These are phyloP conservation scores for Neurospora terricola DNA, from an alignment of 495 filamentous ascomycete genomes.

Conservation along the genomic window DNA sequence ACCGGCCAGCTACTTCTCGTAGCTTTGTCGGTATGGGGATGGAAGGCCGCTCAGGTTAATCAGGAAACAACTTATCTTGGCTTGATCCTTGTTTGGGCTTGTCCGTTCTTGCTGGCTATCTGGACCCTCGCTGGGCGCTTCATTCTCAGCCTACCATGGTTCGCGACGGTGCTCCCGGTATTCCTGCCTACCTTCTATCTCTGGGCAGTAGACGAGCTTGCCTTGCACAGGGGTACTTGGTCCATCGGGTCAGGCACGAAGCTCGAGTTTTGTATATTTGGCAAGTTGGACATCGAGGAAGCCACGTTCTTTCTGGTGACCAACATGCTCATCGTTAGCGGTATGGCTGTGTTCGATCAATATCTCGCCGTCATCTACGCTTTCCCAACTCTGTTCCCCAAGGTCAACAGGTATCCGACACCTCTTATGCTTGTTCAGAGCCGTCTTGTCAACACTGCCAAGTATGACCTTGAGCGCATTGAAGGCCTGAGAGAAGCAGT, in stretches of 20 bases:
- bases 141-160: conserved; percentile 42
- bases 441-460: conserved; percentile 27
- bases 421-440: conserved; percentile 36
- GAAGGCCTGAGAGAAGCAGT: conserved; percentile 46
- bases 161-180: conserved; percentile 44
- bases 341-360: conserved; percentile 54
- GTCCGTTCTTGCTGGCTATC: conserved; percentile 49
- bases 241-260: conserved; percentile 54
- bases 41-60: not conserved
- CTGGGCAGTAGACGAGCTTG: conserved; percentile 56
- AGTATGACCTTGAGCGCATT: conserved; percentile 43
- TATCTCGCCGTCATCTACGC: conserved; percentile 46
- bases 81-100: conserved; percentile 57
- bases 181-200: conserved; percentile 53
- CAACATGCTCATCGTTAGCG: conserved; percentile 54
- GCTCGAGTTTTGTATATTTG: conserved; percentile 46
- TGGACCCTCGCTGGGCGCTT: conserved; percentile 54
- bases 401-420: conserved; percentile 29
- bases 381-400: conserved; percentile 41
- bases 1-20: conserved; percentile 35
- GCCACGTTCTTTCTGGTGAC: conserved; percentile 58
- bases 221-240: conserved; percentile 54
- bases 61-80: conserved; percentile 45
- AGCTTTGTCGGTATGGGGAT: conserved; percentile 23
- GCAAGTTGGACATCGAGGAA: conserved; percentile 57